Percentiles rank a stretch among this genome's conserved stretches.
These are phyloP conservation scores for Verticillium alfalfae DNA, from an alignment of 2,329 filamentous ascomycete genomes.

Conservation along the genomic window DNA sequence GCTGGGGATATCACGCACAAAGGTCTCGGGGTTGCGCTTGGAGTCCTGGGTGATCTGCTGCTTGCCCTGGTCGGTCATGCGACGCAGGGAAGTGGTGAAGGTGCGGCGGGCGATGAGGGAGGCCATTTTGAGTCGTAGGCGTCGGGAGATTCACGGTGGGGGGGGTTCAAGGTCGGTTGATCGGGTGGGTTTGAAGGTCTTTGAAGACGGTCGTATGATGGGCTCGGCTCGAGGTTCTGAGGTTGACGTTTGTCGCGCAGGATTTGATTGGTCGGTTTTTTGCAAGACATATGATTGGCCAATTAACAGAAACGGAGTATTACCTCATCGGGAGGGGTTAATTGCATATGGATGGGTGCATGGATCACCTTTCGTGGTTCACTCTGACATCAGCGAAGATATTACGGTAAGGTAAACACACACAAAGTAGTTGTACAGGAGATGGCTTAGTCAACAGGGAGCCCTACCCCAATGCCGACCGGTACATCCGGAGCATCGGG, in stretches of 20 bases:
- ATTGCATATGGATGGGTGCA: not conserved
- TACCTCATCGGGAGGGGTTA: conserved; percentile 6
- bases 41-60: conserved; percentile 50
- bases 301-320: conserved; percentile 7
- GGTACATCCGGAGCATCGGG: not conserved
- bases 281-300: conserved; percentile 9
- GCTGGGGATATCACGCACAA: conserved; percentile 30
- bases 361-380: not conserved
- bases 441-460: not conserved
- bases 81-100: conserved; percentile 49
- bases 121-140: conserved; percentile 39
- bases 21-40: conserved; percentile 46
- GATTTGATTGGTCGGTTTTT: conserved; percentile 5
- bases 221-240: conserved; percentile 1
- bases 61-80: conserved; percentile 36
- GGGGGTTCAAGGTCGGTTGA: conserved; percentile 6
- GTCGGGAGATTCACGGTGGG: conserved; percentile 5
- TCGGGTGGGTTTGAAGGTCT: not conserved
- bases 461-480: not conserved
- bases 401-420: not conserved
- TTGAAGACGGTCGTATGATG: conserved; percentile 5
- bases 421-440: not conserved
- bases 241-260: conserved; percentile 1
- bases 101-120: conserved; percentile 51
- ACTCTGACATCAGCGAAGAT: not conserved